Evolutionary conservation across 495 filamentous ascomycete genomes (phyloP).

Genomic region (Schizothecium vesticola): DNA sequence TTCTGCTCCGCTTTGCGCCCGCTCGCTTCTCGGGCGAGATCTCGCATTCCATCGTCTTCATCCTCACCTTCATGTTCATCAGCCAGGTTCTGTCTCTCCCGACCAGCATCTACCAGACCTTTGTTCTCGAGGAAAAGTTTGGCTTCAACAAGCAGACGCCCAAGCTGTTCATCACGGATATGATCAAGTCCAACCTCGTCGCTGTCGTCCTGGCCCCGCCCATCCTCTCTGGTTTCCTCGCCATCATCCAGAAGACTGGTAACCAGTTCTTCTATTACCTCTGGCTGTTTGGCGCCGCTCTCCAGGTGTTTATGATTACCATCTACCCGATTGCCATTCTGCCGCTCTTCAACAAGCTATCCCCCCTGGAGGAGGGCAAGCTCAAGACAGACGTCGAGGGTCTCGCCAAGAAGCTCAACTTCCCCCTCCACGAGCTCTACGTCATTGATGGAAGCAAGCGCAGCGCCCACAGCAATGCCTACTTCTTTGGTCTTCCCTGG

Average conservation of each 20-base stretch:
- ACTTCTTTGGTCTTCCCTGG: conserved; percentile 97
- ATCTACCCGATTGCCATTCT: conserved; percentile 93
- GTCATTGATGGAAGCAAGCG: conserved; percentile 98
- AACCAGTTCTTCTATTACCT: conserved; percentile 94
- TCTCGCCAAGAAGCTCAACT: conserved; percentile 77
- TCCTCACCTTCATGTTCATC: conserved; percentile 78
- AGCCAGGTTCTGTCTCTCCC: conserved; percentile 74
- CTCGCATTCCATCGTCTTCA: conserved; percentile 85
- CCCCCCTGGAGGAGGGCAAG: conserved; percentile 77
- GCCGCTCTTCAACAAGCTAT: conserved; percentile 97
- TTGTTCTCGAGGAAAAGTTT: conserved; percentile 93
- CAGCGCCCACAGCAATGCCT: conserved; percentile 94
- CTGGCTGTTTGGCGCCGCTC: conserved; percentile 81
- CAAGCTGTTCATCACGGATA: conserved; percentile 81
- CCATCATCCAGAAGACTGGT: conserved; percentile 87
- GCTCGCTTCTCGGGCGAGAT: conserved; percentile 84
- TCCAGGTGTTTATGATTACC: conserved; percentile 91
- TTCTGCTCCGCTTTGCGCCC: conserved; percentile 68
- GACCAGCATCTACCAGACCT: conserved; percentile 82
- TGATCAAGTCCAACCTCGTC: conserved; percentile 85
- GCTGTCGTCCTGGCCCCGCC: conserved; percentile 73
- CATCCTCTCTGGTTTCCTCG: conserved; percentile 81
- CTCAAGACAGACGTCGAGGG: conserved; percentile 86
- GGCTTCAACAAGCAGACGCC: conserved; percentile 98
- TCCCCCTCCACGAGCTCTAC: conserved; percentile 83